Percentiles rank a stretch among this genome's conserved stretches.
Conservation (phyloP, 1,139 yeast species). For the Kodamaea alishanica region DNA sequence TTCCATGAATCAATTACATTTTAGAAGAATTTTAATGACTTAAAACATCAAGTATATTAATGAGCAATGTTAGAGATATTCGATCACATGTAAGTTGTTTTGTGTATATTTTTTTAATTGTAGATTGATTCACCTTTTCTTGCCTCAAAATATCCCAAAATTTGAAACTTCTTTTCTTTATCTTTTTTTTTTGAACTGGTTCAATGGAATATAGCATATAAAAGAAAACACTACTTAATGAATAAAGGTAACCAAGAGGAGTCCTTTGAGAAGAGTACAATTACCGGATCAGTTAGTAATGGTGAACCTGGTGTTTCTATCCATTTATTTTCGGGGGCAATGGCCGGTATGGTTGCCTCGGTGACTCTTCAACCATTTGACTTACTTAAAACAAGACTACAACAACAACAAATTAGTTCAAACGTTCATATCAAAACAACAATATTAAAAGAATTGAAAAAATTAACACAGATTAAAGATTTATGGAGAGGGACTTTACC, state of each 20-base stretch:
- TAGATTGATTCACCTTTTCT: too few species aligned
- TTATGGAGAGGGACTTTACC: constrained; percentile 95
- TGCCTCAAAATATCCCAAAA: too few species aligned
- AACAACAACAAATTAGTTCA: constrained; percentile 52
- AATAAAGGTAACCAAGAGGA: background rate
- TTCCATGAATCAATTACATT: constrained; percentile 12
- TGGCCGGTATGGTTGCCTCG: constrained; percentile 84
- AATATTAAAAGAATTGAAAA: constrained; percentile 41
- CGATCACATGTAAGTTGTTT: too few species aligned
- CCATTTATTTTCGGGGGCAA: constrained; percentile 78
- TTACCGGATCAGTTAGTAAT: background rate
- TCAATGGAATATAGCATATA: too few species aligned
- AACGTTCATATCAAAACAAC: constrained; percentile 37
- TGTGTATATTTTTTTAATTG: too few species aligned
- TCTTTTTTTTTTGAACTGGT: background rate
- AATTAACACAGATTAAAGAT: constrained; percentile 46
- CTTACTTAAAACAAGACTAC: constrained; percentile 82
- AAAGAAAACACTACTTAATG: background rate
- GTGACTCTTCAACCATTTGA: constrained; percentile 86
- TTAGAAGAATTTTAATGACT: too few species aligned
- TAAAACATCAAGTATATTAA: too few species aligned
- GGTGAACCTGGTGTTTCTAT: constrained; percentile 11
- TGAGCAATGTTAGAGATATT: too few species aligned
- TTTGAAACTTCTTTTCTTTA: too few species aligned
- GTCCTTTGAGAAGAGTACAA: background rate